These are phyloP conservation scores for Aspergillus neotritici DNA, from an alignment of 2,329 filamentous ascomycete species.

Conservation along the genomic window DNA sequence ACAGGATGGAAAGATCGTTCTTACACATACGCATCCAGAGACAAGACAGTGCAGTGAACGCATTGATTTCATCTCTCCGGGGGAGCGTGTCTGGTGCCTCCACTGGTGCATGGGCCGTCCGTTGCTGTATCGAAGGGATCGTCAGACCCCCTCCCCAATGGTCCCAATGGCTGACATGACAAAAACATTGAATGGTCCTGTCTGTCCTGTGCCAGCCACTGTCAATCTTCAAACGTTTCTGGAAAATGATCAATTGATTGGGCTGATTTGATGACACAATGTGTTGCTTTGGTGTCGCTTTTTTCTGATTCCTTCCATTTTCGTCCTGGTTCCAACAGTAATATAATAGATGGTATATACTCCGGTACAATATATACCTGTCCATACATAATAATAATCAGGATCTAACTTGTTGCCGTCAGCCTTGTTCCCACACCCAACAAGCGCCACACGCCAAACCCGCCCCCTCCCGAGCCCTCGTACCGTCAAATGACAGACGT, in stretches of 20 bases:
- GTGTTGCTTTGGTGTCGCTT: no score
- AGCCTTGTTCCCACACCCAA: constrained; percentile 22
- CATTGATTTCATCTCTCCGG: constrained; percentile 8
- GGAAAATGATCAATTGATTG: no score
- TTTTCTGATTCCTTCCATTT: no score
- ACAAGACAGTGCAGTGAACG: not conserved
- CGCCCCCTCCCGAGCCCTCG: constrained; percentile 15
- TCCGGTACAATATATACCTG: constrained; percentile 1
- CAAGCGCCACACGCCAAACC: constrained; percentile 16
- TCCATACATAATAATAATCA: constrained; percentile 17
- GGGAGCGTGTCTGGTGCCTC: constrained; percentile 11
- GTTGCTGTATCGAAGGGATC: constrained; percentile 9
- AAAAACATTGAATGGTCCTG: not conserved
- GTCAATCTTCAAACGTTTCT: no score
- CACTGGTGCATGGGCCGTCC: constrained; percentile 11
- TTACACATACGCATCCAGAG: no score
- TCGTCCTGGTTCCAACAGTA: no score
- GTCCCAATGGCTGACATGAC: constrained; percentile 2
- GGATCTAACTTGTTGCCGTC: constrained; percentile 24
- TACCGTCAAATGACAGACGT: constrained; percentile 6
- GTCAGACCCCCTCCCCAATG: constrained; percentile 3
- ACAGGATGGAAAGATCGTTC: no score
- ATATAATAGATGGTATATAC: no score
- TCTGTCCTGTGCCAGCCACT: no score
- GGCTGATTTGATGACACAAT: no score